These are phyloP conservation scores for Lathyrus aphaca DNA, from an alignment of 306 rosid species.

Conservation along the genomic window DNA sequence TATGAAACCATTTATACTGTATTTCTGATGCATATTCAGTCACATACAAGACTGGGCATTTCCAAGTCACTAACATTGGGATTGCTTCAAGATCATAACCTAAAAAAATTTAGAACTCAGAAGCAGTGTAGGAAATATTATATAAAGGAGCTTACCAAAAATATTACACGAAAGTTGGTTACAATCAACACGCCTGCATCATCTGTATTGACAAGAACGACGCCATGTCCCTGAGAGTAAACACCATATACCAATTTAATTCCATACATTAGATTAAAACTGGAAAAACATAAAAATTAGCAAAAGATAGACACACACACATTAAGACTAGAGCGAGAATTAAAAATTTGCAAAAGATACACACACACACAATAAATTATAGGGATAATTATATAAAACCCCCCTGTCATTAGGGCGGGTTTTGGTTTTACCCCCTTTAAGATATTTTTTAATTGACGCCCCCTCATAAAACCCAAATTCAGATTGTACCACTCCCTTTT, in stretches of 20 bases:
- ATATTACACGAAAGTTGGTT: slow-evolving; percentile 89
- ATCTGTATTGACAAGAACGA: slow-evolving; percentile 91
- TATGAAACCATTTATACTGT: neutral
- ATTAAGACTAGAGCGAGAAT: slow-evolving; percentile 17
- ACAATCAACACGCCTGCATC: slow-evolving; percentile 88
- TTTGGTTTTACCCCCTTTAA: no score
- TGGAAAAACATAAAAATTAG: slow-evolving; percentile 28
- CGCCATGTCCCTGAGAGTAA: slow-evolving; percentile 79
- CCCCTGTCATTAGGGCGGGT: no score
- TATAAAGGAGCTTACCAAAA: slow-evolving; percentile 69
- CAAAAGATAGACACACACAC: neutral
- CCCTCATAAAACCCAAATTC: no score
- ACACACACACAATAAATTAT: slow-evolving; percentile 8
- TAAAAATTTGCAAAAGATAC: slow-evolving; percentile 28
- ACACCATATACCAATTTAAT: slow-evolving; percentile 35
- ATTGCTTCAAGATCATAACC: slow-evolving; percentile 27
- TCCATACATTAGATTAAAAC: slow-evolving; percentile 29
- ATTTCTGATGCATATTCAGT: slow-evolving; percentile 25
- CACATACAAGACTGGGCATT: slow-evolving; percentile 15
- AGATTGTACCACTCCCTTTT: no score
- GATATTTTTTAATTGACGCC: no score
- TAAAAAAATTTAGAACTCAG: slow-evolving; percentile 29
- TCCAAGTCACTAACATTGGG: slow-evolving; percentile 29
- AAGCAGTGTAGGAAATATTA: slow-evolving; percentile 28
- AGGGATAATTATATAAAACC: no score